Conservation (phyloP, 2,329 filamentous ascomycete genomes). For the Phaeosphaeria sp. region DNA sequence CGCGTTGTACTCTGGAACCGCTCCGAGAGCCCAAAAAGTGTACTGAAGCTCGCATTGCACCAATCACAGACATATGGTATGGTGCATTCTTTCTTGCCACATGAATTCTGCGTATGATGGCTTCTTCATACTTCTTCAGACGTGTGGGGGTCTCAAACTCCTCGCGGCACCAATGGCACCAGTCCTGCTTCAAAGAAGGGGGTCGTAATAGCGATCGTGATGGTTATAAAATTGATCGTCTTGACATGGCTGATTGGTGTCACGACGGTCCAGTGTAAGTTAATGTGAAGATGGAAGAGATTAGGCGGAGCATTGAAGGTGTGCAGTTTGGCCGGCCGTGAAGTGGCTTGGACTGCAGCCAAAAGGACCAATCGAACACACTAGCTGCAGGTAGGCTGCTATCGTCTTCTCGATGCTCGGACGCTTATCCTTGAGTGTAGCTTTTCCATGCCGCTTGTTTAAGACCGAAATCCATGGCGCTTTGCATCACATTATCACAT, state of each 20-base stretch:
- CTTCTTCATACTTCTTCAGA: neutral
- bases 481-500: no score
- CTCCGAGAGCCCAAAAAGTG: neutral
- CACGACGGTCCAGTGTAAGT: neutral
- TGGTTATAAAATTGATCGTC: neutral
- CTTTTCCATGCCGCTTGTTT: no score
- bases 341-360: neutral
- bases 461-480: no score
- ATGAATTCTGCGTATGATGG: neutral
- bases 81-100: neutral
- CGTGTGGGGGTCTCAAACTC: neutral
- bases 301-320: neutral
- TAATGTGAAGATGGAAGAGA: neutral
- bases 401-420: no score
- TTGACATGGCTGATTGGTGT: neutral
- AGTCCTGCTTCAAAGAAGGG: neutral
- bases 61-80: neutral
- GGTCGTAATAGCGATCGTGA: neutral
- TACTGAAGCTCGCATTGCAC: neutral
- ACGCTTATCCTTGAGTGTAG: no score
- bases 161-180: neutral
- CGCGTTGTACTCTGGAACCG: neutral
- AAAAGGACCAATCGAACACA: neutral
- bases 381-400: no score
- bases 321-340: neutral